Percentiles rank a stretch among this genome's conserved stretches.
Evolutionary conservation across 139 green algal genomes (phyloP).

Genomic region (Auxenochlorella pyrenoidosa): DNA sequence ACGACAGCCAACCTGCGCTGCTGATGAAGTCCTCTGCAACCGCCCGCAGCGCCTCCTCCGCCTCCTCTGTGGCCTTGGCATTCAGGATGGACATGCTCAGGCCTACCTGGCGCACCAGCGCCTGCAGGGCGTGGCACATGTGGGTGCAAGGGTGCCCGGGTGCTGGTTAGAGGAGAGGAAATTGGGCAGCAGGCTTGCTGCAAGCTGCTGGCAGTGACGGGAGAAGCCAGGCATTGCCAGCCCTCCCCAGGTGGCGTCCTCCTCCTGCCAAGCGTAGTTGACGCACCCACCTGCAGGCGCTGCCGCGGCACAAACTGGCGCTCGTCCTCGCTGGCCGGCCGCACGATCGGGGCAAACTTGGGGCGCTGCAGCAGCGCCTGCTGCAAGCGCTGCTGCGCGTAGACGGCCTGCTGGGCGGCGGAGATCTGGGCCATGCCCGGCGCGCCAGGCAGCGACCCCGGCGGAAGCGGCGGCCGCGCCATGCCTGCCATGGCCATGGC

Average conservation of each 20-base stretch:
- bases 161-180: neutral
- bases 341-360: slow-evolving; percentile 20
- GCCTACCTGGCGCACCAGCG: slow-evolving; percentile 29
- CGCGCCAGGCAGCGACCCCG: neutral
- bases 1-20: slow-evolving; percentile 10
- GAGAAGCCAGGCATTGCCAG: neutral
- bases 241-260: neutral
- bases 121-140: neutral
- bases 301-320: slow-evolving; percentile 6
- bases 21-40: slow-evolving; percentile 43
- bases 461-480: slow-evolving; percentile 19
- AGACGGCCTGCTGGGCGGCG: neutral
- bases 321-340: slow-evolving; percentile 31
- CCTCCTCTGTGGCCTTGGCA: neutral
- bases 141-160: neutral
- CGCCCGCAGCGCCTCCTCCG: slow-evolving; percentile 31
- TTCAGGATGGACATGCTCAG: neutral
- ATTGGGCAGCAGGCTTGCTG: neutral
- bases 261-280: neutral
- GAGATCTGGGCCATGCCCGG: neutral
- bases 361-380: neutral
- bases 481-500: neutral
- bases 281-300: slow-evolving; percentile 24
- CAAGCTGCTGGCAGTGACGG: too few relatives aligned
- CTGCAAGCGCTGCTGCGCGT: neutral